Evolutionary conservation across 495 filamentous ascomycete species (phyloP), one percentile per base, ranked within the genome.

Genomic region (Aspergillus baeticus): DNA sequence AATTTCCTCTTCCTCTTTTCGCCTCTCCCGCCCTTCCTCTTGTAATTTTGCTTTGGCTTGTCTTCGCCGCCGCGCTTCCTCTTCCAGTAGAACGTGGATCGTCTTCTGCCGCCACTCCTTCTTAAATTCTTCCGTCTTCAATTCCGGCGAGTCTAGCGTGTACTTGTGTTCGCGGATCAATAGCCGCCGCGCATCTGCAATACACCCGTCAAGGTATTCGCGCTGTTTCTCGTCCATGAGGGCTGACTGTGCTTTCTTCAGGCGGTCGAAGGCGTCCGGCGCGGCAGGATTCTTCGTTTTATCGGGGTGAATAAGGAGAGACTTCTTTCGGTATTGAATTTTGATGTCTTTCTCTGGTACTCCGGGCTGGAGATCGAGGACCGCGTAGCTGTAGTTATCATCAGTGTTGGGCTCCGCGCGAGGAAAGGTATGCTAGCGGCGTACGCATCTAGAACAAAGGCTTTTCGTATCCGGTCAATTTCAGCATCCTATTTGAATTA

Each of bases 311-410:
- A 99, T 98, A 6, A 99, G 84, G 31, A 99, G 86, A 14, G 94
- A 99, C 69, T 96, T 98, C 63, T 87, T 91, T 74, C 94, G 91
- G 78, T 97, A 99, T 68, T 81, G 78, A 57, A 85, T 74, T 74
- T 97, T 98, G 78, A 99, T 98, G 75, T 98, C 95, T 51, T 90
- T 91, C 63, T 97, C 94, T 21, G 94, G 84, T 33, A 96, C 90
- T 66, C 94, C 94, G 6, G 94, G 94, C 71, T 96, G 92, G 54
- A 99, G 87, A 72, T 95, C 94, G 22, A 99, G 88, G 54, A 98
- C 90, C 41, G 92, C 88, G 76, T 98, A 98, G 63, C 88, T 91
- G 39, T 21, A 7, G 23, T 23, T 4, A 14, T 17, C 14, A 14
- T 60, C 52, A 60, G 52, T 21, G 31, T 49, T 15, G 13, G 26